Percentiles rank a stretch among this genome's conserved stretches.
Evolutionary conservation across 768 basidiomycete genomes (phyloP).

Genomic region (Cyclocybe aegerita): DNA sequence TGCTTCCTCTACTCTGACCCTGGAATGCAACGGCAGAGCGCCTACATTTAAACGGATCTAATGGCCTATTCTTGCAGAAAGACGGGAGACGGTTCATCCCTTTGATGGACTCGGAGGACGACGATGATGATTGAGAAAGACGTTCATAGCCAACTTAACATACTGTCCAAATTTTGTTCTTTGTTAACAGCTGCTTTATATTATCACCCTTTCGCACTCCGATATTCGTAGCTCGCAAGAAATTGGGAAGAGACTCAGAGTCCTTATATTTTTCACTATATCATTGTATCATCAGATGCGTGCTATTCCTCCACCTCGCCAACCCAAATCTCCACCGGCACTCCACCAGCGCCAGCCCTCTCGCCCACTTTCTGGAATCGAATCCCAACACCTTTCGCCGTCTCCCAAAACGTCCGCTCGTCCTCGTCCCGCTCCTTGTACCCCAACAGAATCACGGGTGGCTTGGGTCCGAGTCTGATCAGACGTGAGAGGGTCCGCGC

Average conservation of each 20-base stretch:
- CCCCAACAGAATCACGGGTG: slow-evolving; percentile 61
- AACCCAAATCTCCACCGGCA: slow-evolving; percentile 69
- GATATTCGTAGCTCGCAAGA: no score
- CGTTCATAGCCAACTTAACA: slow-evolving; percentile 7
- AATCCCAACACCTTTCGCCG: slow-evolving; percentile 52
- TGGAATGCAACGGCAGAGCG: neutral
- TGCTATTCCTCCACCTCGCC: neutral
- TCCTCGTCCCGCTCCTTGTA: slow-evolving; percentile 84
- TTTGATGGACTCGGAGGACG: slow-evolving; percentile 45
- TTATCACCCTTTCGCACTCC: no score
- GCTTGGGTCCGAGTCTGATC: slow-evolving; percentile 29
- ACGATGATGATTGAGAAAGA: slow-evolving; percentile 26
- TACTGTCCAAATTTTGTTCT: no score
- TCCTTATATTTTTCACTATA: no score
- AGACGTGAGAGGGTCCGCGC: slow-evolving; percentile 64
- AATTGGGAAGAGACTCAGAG: no score
- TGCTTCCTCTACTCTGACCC: neutral
- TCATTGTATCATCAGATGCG: no score
- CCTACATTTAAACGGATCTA: no score
- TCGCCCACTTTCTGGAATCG: slow-evolving; percentile 54
- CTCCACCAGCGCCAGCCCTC: slow-evolving; percentile 58
- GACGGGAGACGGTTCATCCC: slow-evolving; percentile 50
- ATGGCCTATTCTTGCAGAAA: slow-evolving; percentile 22
- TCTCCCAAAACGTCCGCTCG: slow-evolving; percentile 75
- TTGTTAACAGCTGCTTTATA: no score